Base-by-base conservation (phyloP, 1,284 basidiomycete species). In the Pterulicium gracile region DNA sequence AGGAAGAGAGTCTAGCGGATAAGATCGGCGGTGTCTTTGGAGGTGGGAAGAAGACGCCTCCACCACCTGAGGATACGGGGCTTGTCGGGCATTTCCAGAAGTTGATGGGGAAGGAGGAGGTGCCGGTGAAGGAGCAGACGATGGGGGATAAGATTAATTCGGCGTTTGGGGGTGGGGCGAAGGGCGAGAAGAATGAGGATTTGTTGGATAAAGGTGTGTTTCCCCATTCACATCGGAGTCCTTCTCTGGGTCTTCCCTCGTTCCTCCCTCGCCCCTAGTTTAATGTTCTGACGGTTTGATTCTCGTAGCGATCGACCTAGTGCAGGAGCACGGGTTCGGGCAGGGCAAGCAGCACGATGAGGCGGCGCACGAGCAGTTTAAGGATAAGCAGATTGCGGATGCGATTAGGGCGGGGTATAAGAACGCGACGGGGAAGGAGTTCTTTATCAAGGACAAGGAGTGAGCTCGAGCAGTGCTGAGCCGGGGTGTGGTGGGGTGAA, bases 271-370 rank as follows among this genome's bases (percentile, higher is more conserved):
- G 7, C 7, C 27, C 27, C n/a, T 10, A 39, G 7, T 7, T 39
- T 4, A 39, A 18, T 15, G 15, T 32, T 39, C 36, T 17, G 36
- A 39, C 36, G 5, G 27, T 36, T 43, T 19, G 14, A 10, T 42
- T 15, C n/a, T 23, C 24, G 5, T 42, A 68, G 66, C 62, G 12
- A 62, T 68, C 50, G 66, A 70, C 49, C 61, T 66, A 43, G 58
- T 67, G 39, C 68, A 70, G 51, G 61, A 69, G 50, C 62, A 69
- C 46, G 53, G 70, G 21, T 50, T 70, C 15, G 57, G 58, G 44
- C 53, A 66, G 49, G 67, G 67, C 20, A 52, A 58, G 19, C 67
- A 70, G 53, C 49, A 57, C 23, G 55, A 69, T 50, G 68, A 70
- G 52, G 60, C 59, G 4, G 63, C 64, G 1, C 3, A 65, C 4